These are phyloP conservation scores for Canavalia ensiformis DNA, from an alignment of 306 rosid genomes.

Conservation along the genomic window DNA sequence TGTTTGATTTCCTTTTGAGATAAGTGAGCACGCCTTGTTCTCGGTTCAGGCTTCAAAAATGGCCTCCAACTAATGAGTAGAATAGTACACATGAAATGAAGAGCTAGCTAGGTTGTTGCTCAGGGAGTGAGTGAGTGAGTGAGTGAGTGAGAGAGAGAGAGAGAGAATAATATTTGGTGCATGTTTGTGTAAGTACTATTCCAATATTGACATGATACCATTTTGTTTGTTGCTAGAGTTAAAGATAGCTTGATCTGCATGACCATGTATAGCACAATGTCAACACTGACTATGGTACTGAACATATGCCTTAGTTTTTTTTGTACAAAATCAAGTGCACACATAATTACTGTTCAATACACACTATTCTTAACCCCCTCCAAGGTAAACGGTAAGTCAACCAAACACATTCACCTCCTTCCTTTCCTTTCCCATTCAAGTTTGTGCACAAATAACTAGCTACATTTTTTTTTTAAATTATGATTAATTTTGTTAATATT, in stretches of 20 bases:
- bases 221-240: conserved; percentile 31
- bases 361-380: background rate
- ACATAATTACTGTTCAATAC: background rate
- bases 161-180: background rate
- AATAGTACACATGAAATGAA: conserved; percentile 18
- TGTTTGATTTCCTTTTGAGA: conserved; percentile 27
- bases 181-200: conserved; percentile 39
- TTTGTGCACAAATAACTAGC: background rate
- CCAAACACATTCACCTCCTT: background rate
- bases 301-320: conserved; percentile 20
- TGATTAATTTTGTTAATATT: background rate
- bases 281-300: conserved; percentile 23
- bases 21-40: conserved; percentile 1
- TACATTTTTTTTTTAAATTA: background rate
- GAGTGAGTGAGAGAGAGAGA: conserved; percentile 33
- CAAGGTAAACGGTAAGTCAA: conserved; percentile 25
- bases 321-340: conserved; percentile 28
- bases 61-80: conserved; percentile 26
- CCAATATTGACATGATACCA: conserved; percentile 22
- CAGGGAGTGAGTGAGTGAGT: background rate
- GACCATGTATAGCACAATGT: conserved; percentile 9
- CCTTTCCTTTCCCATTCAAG: background rate
- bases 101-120: conserved; percentile 5
- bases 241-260: conserved; percentile 27
- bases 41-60: conserved; percentile 26